These are phyloP conservation scores for Typha latifolia DNA, from an alignment of 176 grass and related monocot species.

Conservation along the genomic window DNA sequence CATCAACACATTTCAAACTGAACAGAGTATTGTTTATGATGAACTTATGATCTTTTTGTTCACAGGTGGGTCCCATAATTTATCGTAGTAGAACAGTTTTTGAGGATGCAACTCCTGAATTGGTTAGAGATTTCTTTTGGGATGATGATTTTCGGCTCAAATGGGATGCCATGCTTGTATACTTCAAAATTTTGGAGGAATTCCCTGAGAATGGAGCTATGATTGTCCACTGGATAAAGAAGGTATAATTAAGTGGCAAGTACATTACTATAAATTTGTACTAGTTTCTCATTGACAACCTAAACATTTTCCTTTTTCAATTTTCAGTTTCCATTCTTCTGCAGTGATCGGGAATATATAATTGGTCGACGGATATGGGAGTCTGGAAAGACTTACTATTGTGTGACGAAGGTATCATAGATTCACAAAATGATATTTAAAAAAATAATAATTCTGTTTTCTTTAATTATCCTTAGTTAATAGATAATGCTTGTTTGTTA, in stretches of 20 bases:
- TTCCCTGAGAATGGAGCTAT: slow-evolving; percentile 69
- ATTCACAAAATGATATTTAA: neutral
- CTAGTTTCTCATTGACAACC: slow-evolving; percentile 6
- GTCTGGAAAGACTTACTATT: slow-evolving; percentile 74
- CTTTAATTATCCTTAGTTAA: neutral
- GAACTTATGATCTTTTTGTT: neutral
- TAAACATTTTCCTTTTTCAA: slow-evolving; percentile 15
- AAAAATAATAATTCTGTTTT: neutral
- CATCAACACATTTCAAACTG: neutral
- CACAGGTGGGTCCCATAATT: slow-evolving; percentile 81
- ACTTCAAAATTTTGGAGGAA: slow-evolving; percentile 73
- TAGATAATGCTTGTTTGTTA: neutral
- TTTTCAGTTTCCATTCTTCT: slow-evolving; percentile 95
- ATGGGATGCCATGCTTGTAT: slow-evolving; percentile 90
- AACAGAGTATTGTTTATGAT: neutral
- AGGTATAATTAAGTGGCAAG: slow-evolving; percentile 33
- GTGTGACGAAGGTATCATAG: slow-evolving; percentile 78
- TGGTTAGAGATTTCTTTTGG: slow-evolving; percentile 99
- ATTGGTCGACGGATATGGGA: slow-evolving; percentile 95
- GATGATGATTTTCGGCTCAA: slow-evolving; percentile 91
- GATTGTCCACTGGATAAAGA: slow-evolving; percentile 97
- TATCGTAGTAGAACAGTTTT: slow-evolving; percentile 76
- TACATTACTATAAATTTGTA: neutral
- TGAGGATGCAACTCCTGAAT: slow-evolving; percentile 93
- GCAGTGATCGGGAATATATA: slow-evolving; percentile 98